Conservation (phyloP, 2,329 filamentous ascomycete genomes). For the Nigrograna mackinnonii region DNA sequence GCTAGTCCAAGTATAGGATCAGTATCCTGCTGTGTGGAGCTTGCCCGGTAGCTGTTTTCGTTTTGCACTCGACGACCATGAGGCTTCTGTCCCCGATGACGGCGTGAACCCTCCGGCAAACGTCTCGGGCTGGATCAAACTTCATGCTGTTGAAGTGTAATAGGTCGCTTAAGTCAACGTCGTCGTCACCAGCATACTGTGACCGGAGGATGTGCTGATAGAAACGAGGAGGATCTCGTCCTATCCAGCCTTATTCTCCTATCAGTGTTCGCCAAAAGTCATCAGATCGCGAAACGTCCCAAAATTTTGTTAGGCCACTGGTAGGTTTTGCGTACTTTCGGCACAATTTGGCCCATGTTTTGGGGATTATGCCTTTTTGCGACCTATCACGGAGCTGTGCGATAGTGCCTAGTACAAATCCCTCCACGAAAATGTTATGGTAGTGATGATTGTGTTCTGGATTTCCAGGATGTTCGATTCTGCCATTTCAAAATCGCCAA, state of each 20-base stretch:
- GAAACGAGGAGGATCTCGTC: conserved; percentile 14
- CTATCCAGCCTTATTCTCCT: conserved; percentile 15
- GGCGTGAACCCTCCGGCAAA: conserved; percentile 20
- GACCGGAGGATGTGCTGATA: conserved; percentile 19
- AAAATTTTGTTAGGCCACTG: no score
- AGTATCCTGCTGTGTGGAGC: no score
- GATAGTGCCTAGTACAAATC: conserved; percentile 30
- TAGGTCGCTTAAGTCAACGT: conserved; percentile 13
- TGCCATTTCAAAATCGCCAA: no score
- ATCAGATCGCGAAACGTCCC: no score
- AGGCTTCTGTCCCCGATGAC: conserved; percentile 23
- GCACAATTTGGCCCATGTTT: conserved; percentile 11
- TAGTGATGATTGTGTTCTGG: conserved; percentile 18
- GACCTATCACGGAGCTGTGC: conserved; percentile 10
- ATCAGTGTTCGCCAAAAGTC: conserved; percentile 22
- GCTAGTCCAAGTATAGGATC: conserved; percentile 14
- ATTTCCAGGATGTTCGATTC: not conserved
- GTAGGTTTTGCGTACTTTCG: not conserved
- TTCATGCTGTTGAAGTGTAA: conserved; percentile 17
- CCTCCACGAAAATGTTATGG: conserved; percentile 36
- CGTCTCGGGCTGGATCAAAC: conserved; percentile 18
- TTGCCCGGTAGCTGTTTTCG: no score
- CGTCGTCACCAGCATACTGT: conserved; percentile 4
- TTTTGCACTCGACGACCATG: conserved; percentile 16
- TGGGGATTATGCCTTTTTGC: conserved; percentile 15